phyloP scores from a whole-genome alignment of 176 grass and related monocot species.

The Oryza rufipogon region DNA sequence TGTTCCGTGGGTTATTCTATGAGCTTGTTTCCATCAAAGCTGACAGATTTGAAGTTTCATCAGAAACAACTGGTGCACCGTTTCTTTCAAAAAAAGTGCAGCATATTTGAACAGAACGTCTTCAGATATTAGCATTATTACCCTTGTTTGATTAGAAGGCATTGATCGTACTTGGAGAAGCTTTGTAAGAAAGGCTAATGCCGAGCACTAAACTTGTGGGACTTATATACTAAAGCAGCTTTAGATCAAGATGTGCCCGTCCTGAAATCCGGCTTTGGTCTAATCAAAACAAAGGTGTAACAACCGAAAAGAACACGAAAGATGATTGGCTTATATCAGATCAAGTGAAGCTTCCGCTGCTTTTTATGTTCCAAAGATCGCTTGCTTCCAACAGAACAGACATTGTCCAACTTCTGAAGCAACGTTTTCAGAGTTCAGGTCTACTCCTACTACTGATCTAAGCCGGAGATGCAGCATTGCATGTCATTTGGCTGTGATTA shows the following conservation, averaged over 20 bases:
- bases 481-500: constrained; percentile 4
- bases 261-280: constrained; percentile 52
- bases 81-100: constrained; percentile 19
- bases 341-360: constrained; percentile 52
- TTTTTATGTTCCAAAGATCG: constrained; percentile 30
- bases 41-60: background rate
- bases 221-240: constrained; percentile 34
- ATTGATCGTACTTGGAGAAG: constrained; percentile 15
- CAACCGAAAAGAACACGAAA: constrained; percentile 20
- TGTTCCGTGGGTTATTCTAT: constrained; percentile 3
- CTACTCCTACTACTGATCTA: background rate
- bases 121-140: constrained; percentile 14
- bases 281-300: constrained; percentile 47
- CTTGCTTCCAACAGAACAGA: constrained; percentile 36
- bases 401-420: constrained; percentile 44
- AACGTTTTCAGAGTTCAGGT: constrained; percentile 39
- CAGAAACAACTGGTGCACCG: background rate
- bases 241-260: constrained; percentile 43
- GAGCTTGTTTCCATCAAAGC: constrained; percentile 39
- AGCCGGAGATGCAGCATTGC: background rate
- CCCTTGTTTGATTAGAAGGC: background rate
- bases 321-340: constrained; percentile 8
- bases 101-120: constrained; percentile 10
- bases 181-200: constrained; percentile 49
- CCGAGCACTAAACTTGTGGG: constrained; percentile 28